A percentile compares a stretch with the other conserved stretches of the same genome.
Evolutionary conservation across 2,329 filamentous ascomycete genomes (phyloP).

Genomic region (Trichoderma guizhouense): DNA sequence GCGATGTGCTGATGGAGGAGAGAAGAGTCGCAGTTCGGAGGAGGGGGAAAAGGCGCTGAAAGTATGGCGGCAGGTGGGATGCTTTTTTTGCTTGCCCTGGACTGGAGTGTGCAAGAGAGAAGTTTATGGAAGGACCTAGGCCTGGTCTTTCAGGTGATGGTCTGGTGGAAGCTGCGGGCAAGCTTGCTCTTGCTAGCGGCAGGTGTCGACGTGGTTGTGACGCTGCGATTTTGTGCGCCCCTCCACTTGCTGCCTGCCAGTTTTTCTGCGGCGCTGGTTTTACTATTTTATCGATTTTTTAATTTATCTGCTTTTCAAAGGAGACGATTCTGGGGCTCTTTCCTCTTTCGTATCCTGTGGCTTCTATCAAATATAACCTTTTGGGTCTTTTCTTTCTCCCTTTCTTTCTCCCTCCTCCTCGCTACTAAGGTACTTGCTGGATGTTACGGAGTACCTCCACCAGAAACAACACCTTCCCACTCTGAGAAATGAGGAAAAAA

Average conservation of each 20-base stretch:
- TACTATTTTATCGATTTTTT: not conserved
- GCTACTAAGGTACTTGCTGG: not conserved
- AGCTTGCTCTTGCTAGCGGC: slow-evolving; percentile 11
- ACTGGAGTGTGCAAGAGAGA: slow-evolving; percentile 2
- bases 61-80: slow-evolving; percentile 9
- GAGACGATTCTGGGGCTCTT: not conserved
- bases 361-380: not conserved
- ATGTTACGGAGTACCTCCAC: not conserved
- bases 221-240: slow-evolving; percentile 14
- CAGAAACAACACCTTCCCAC: not conserved
- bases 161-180: slow-evolving; percentile 9
- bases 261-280: not conserved
- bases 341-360: not conserved
- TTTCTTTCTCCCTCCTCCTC: not conserved
- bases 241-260: slow-evolving; percentile 5
- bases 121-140: slow-evolving; percentile 5
- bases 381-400: not conserved
- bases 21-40: not conserved
- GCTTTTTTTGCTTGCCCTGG: not conserved
- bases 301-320: not conserved
- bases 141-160: slow-evolving; percentile 10
- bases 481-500: not conserved
- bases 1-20: not conserved
- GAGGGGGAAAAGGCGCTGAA: not conserved
- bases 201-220: slow-evolving; percentile 19